Evolutionary conservation across 495 filamentous ascomycete species (phyloP).

Genomic region (Neurospora tetrasperma): DNA sequence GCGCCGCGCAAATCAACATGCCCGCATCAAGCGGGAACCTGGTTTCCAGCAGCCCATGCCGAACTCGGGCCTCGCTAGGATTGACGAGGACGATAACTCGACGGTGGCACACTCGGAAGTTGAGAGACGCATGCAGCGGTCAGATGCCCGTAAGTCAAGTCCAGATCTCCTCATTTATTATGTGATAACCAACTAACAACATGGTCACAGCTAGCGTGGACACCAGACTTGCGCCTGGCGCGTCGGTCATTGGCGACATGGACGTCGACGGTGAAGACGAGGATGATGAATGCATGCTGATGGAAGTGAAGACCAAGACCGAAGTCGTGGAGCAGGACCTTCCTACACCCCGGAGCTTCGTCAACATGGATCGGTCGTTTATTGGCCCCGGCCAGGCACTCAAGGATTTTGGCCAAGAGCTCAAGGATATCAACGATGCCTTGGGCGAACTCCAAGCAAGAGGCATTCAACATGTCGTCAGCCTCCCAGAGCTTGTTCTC

Average conservation of each 20-base stretch:
- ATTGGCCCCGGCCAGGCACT: slow-evolving; percentile 26
- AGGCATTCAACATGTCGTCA: slow-evolving; percentile 44
- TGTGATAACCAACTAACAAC: background rate
- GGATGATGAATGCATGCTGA: slow-evolving; percentile 7
- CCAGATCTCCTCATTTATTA: background rate
- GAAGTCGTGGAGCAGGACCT: background rate
- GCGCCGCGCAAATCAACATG: background rate
- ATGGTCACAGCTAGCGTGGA: slow-evolving; percentile 14
- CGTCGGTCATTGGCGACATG: background rate
- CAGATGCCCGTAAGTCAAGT: slow-evolving; percentile 19
- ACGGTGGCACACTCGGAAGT: background rate
- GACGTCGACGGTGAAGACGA: slow-evolving; percentile 5
- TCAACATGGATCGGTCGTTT: slow-evolving; percentile 16
- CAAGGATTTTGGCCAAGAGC: slow-evolving; percentile 31
- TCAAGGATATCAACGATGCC: slow-evolving; percentile 38
- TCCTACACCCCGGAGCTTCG: background rate
- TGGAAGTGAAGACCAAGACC: slow-evolving; percentile 11
- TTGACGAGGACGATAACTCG: background rate
- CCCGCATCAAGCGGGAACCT: slow-evolving; percentile 5
- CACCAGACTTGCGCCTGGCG: slow-evolving; percentile 6
- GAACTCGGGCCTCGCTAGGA: background rate
- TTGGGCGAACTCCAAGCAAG: slow-evolving; percentile 36
- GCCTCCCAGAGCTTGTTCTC: slow-evolving; percentile 64
- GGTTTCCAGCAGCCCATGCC: background rate
- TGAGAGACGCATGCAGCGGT: slow-evolving; percentile 5